phyloP scores from a whole-genome alignment of 2,329 filamentous ascomycete species.

The Periconia digitata region DNA sequence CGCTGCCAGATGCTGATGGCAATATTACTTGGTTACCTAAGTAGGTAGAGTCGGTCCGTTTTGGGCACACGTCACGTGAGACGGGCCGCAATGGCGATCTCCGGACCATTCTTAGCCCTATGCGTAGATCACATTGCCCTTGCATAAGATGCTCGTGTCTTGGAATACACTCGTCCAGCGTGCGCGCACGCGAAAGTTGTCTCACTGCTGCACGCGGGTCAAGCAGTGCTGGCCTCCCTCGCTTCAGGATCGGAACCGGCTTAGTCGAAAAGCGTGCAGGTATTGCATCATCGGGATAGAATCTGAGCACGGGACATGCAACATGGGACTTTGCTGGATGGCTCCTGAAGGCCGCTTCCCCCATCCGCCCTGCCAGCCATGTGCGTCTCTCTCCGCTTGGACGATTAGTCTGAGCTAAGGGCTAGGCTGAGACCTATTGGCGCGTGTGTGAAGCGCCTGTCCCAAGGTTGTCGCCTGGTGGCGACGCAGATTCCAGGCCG shows the following conservation, averaged over 20 bases:
- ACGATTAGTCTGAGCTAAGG: too few species aligned
- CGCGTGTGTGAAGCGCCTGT: not conserved
- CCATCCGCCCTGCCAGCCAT: not conserved
- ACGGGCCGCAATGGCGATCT: not conserved
- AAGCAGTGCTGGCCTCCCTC: not conserved
- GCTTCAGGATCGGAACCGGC: not conserved
- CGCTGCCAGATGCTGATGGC: too few species aligned
- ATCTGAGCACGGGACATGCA: too few species aligned
- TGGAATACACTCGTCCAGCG: too few species aligned
- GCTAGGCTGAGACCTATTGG: not conserved
- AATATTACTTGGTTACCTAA: too few species aligned
- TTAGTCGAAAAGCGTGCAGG: not conserved
- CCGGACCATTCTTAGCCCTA: not conserved
- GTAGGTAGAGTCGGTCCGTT: not conserved
- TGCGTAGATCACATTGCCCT: not conserved
- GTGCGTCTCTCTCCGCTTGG: not conserved
- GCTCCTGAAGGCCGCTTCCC: not conserved
- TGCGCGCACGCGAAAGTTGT: not conserved
- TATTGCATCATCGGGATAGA: not conserved
- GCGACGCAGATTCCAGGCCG: too few species aligned
- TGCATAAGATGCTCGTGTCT: not conserved
- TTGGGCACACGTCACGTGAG: not conserved
- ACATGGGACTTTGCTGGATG: too few species aligned
- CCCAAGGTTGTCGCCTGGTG: constrained; percentile 5
- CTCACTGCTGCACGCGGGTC: not conserved